phyloP scores from a whole-genome alignment of 2,329 filamentous ascomycete species.

The Colletotrichum sp. region DNA sequence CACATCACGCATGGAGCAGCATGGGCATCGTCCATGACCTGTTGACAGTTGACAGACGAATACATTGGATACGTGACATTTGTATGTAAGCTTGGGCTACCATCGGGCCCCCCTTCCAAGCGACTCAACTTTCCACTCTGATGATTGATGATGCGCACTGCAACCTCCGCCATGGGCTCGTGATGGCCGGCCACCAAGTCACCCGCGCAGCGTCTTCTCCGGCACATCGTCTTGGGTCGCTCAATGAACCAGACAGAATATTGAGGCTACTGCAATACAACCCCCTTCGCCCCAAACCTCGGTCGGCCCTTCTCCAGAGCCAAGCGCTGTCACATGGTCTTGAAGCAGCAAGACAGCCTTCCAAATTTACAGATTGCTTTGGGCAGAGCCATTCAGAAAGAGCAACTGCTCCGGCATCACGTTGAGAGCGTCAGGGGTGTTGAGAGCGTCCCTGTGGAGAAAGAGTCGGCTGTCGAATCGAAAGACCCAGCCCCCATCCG shows the following conservation, averaged over 20 bases:
- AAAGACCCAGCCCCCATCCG: background rate
- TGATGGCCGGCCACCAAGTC: background rate
- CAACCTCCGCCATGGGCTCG: background rate
- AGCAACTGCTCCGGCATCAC: background rate
- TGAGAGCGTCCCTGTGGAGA: background rate
- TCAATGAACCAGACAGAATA: background rate
- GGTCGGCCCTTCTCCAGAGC: conserved; percentile 15
- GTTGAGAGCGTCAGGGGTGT: background rate
- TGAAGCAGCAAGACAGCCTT: background rate
- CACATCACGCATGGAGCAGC: background rate
- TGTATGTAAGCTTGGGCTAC: background rate
- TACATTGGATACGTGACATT: background rate
- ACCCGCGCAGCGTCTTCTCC: background rate
- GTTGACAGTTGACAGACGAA: background rate
- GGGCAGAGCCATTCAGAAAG: background rate
- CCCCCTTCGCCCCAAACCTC: background rate
- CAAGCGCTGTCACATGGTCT: conserved; percentile 15
- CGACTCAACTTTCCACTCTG: background rate
- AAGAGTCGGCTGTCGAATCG: background rate
- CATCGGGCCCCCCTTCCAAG: background rate
- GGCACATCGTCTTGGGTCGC: background rate
- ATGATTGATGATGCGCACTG: background rate
- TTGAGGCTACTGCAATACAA: conserved; percentile 13
- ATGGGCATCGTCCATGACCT: background rate
- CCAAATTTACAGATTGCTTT: background rate